Conservation (phyloP, 164 flowering plant species). For the Berberis thunbergii region DNA sequence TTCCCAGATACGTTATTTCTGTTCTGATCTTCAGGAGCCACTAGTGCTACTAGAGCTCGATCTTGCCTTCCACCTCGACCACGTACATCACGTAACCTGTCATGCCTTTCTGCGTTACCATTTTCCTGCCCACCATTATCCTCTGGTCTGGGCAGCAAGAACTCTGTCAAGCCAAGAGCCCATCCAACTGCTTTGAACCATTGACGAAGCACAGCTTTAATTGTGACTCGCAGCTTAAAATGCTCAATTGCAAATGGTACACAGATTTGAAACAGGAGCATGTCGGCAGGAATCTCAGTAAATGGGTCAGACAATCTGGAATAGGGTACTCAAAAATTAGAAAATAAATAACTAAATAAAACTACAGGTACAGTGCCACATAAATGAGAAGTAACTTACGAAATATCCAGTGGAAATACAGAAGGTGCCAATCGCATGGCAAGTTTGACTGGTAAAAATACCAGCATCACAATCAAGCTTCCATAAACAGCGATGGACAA, state of each 20-base stretch:
- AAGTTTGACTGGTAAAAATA: conserved; percentile 91
- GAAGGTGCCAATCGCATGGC: conserved; percentile 92
- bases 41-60: conserved; percentile 33
- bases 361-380: no score
- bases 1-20: conserved; percentile 27
- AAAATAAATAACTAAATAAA: no score
- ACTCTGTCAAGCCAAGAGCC: conserved; percentile 90
- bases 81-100: conserved; percentile 36
- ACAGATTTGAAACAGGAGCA: conserved; percentile 95
- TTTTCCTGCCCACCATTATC: conserved; percentile 66
- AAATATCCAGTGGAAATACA: conserved; percentile 82
- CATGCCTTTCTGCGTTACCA: conserved; percentile 68
- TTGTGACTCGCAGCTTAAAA: conserved; percentile 75
- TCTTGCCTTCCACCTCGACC: conserved; percentile 47
- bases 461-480: conserved; percentile 95
- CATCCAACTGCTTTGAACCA: conserved; percentile 95
- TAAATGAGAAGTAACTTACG: conserved; percentile 40
- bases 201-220: conserved; percentile 74
- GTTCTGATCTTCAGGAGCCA: conserved; percentile 36
- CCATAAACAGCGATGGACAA: conserved; percentile 97
- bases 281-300: conserved; percentile 97
- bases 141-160: conserved; percentile 74
- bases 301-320: conserved; percentile 63
- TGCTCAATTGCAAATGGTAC: conserved; percentile 96
- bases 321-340: no score